phyloP scores from a whole-genome alignment of 1,284 basidiomycete species.

The Neonothopanus nambi region DNA sequence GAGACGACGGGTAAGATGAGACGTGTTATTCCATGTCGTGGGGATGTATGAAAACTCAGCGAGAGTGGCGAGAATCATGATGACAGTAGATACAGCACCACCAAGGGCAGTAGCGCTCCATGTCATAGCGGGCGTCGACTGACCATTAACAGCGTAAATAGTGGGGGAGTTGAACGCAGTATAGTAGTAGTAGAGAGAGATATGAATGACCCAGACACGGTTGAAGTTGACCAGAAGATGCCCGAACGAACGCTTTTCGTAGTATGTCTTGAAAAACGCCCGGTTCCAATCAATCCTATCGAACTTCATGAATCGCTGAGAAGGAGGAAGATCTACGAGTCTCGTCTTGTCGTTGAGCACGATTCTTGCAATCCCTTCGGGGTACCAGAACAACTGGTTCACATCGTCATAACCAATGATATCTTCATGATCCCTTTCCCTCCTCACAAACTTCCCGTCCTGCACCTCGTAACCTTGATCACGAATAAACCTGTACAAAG shows the following conservation, averaged over 20 bases:
- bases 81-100: slow-evolving; percentile 85
- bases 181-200: slow-evolving; percentile 92
- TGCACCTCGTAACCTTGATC: slow-evolving; percentile 98
- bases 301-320: slow-evolving; percentile 93
- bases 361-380: slow-evolving; percentile 95
- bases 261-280: slow-evolving; percentile 97
- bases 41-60: slow-evolving; percentile 96
- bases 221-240: slow-evolving; percentile 98
- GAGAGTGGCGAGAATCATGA: slow-evolving; percentile 92
- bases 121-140: slow-evolving; percentile 67
- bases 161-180: slow-evolving; percentile 91
- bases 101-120: slow-evolving; percentile 91
- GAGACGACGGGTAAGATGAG: slow-evolving; percentile 86
- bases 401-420: slow-evolving; percentile 99
- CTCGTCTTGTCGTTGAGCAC: slow-evolving; percentile 89
- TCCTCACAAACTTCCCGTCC: slow-evolving; percentile 92
- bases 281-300: slow-evolving; percentile 93
- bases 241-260: slow-evolving; percentile 91
- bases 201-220: slow-evolving; percentile 94
- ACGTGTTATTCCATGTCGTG: slow-evolving; percentile 96
- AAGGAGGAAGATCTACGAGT: slow-evolving; percentile 85
- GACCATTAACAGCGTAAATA: slow-evolving; percentile 65
- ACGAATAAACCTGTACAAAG: slow-evolving; percentile 95
- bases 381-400: slow-evolving; percentile 99
- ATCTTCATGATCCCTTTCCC: slow-evolving; percentile 91